Percentiles rank a stretch among this genome's conserved stretches.
Evolutionary conservation across 192 early-diverging fungal genomes (phyloP).

Genomic region (Anaeromyces robustus): DNA sequence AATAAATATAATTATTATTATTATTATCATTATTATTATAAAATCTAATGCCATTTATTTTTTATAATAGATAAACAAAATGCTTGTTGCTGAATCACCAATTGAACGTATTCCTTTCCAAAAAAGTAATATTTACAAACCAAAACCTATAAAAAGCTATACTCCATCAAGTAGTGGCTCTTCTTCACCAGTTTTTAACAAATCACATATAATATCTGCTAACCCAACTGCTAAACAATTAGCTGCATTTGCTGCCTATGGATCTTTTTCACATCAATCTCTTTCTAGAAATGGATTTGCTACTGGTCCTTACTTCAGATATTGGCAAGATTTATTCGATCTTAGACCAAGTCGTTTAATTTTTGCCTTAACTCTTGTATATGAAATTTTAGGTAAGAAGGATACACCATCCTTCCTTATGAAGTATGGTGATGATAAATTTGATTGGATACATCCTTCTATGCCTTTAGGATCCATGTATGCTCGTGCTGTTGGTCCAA

Average conservation of each 20-base stretch:
- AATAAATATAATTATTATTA: too few species aligned
- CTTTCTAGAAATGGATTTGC: not conserved
- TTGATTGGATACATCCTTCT: not conserved
- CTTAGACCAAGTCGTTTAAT: not conserved
- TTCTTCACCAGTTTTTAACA: not conserved
- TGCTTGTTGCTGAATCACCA: not conserved
- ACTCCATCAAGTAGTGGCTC: not conserved
- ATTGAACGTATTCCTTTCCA: not conserved
- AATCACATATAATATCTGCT: not conserved
- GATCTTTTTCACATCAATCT: not conserved
- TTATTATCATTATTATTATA: too few species aligned
- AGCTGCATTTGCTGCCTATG: not conserved
- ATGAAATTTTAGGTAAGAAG: not conserved
- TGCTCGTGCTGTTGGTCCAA: not conserved
- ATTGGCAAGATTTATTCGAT: not conserved
- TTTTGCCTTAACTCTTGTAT: not conserved
- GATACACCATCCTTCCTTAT: not conserved
- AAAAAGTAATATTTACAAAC: not conserved
- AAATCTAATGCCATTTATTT: too few species aligned
- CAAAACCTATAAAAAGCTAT: not conserved
- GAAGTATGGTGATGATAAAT: not conserved
- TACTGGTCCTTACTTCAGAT: not conserved
- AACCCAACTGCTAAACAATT: not conserved
- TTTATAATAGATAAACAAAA: not conserved
- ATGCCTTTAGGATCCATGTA: not conserved